Evolutionary conservation across 768 basidiomycete genomes (phyloP).

Genomic region (button mushroom (Agaricus bisporus)): DNA sequence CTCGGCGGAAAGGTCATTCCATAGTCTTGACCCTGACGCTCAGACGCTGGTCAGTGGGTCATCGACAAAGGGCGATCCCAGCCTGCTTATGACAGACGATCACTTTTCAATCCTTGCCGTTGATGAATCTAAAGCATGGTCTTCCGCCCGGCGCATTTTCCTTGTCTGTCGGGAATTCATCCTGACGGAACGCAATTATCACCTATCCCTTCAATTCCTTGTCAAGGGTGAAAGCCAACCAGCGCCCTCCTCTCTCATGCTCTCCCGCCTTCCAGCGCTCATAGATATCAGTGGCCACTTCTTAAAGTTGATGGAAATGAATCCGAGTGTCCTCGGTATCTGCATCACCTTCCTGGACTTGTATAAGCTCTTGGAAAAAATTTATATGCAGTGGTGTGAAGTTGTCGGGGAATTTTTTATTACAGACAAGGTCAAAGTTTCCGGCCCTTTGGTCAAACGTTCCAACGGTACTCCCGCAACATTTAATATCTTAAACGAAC

Average conservation of each 20-base stretch:
- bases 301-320: conserved; percentile 40
- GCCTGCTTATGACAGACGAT: too few relatives aligned
- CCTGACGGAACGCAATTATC: too few relatives aligned
- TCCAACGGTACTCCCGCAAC: conserved; percentile 1
- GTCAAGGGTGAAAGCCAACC: conserved; percentile 28
- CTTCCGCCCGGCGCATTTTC: too few relatives aligned
- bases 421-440: neutral
- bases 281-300: conserved; percentile 44
- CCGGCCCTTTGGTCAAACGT: neutral
- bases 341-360: conserved; percentile 50
- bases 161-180: too few relatives aligned
- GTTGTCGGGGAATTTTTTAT: conserved; percentile 34
- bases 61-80: too few relatives aligned
- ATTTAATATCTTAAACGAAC: neutral
- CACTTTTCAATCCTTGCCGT: too few relatives aligned
- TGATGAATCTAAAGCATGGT: too few relatives aligned
- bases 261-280: conserved; percentile 45
- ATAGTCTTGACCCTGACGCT: too few relatives aligned
- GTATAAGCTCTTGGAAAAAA: conserved; percentile 44
- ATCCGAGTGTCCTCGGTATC: conserved; percentile 61
- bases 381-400: conserved; percentile 55
- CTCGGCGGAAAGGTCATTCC: too few relatives aligned
- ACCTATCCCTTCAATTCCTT: conserved; percentile 14
- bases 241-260: conserved; percentile 43
- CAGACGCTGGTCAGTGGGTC: too few relatives aligned